A percentile compares a stretch with the other conserved stretches of the same genome.
Evolutionary conservation across 2,329 filamentous ascomycete genomes (phyloP).

Genomic region (Trichoderma koningiopsis): DNA sequence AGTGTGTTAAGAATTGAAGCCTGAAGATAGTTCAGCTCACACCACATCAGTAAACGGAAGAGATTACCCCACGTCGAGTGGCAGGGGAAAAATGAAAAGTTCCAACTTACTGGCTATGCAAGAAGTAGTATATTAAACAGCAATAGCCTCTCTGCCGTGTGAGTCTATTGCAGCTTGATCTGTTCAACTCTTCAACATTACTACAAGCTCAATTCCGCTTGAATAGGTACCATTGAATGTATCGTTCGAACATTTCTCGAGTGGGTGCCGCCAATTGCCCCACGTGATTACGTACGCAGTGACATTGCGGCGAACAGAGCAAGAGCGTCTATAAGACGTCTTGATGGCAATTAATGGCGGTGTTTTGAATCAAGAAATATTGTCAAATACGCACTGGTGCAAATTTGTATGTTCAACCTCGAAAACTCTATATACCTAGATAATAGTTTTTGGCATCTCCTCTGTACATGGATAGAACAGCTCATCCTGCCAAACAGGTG

Average conservation of each 20-base stretch:
- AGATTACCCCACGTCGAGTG: not conserved
- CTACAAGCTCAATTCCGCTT: not conserved
- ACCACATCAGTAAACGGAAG: not conserved
- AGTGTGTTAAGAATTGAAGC: not conserved
- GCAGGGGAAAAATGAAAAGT: not conserved
- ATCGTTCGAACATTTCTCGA: not conserved
- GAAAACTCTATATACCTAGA: not conserved
- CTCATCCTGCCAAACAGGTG: not conserved
- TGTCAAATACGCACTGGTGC: not conserved
- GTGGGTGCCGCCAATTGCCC: conserved; percentile 1
- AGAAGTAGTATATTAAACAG: not conserved
- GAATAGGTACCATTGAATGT: not conserved
- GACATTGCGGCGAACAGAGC: not conserved
- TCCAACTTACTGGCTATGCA: not conserved
- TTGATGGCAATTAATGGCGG: not conserved
- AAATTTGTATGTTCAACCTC: not conserved
- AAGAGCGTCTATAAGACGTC: not conserved
- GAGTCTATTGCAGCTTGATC: not conserved
- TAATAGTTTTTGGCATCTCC: not conserved
- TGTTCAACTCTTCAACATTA: not conserved
- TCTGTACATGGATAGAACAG: not conserved
- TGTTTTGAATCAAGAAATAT: not conserved
- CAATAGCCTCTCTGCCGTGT: not conserved
- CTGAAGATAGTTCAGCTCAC: not conserved
- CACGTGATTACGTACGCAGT: not conserved